A percentile compares a stretch with the other conserved stretches of the same genome.
Conservation (phyloP, 441 rosid species). For the Aleurites moluccanus region DNA sequence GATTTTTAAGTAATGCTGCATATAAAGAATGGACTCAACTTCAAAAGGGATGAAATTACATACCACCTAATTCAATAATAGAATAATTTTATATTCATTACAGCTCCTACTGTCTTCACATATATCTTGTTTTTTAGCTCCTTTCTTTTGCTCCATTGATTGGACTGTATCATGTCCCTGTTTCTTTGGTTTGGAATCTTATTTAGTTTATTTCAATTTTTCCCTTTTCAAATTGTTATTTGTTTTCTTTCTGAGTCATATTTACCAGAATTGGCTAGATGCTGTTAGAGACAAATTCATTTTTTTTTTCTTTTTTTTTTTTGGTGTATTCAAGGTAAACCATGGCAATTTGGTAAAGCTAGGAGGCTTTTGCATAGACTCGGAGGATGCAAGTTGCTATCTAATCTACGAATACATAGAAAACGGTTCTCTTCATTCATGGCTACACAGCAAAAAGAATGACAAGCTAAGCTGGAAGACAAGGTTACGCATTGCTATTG, state of each 20-base stretch:
- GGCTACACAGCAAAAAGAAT: slow-evolving; percentile 45
- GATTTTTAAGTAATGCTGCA: background rate
- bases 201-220: slow-evolving; percentile 1
- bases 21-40: background rate
- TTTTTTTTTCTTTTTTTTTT: slow-evolving; percentile 3
- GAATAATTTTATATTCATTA: background rate
- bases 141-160: background rate
- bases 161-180: slow-evolving; percentile 5
- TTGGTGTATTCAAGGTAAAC: slow-evolving; percentile 45
- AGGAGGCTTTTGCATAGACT: slow-evolving; percentile 65
- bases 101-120: background rate
- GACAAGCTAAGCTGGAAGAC: slow-evolving; percentile 50
- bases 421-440: slow-evolving; percentile 55
- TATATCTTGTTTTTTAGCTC: background rate
- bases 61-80: background rate
- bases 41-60: background rate
- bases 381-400: slow-evolving; percentile 53
- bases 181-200: slow-evolving; percentile 18
- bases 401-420: slow-evolving; percentile 56
- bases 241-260: background rate
- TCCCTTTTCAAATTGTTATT: background rate
- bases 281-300: background rate
- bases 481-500: slow-evolving; percentile 47
- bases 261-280: background rate
- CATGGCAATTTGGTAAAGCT: slow-evolving; percentile 68